These are phyloP conservation scores for Colletotrichum graminicola DNA, from an alignment of 2,329 filamentous ascomycete species.

Conservation along the genomic window DNA sequence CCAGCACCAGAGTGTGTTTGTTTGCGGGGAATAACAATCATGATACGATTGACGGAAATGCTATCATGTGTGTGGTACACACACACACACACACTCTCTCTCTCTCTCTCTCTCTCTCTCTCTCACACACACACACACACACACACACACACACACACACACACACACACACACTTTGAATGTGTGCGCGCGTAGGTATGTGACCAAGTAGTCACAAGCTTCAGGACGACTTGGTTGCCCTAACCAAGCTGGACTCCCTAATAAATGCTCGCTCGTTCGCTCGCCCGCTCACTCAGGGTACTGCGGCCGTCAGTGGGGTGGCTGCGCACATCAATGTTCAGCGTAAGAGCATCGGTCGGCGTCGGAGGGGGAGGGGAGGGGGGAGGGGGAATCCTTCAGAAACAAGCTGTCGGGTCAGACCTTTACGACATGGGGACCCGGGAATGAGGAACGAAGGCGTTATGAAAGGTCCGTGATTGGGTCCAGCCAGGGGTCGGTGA, in stretches of 20 bases:
- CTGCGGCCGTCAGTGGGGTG: constrained; percentile 25
- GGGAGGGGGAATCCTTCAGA: constrained; percentile 36
- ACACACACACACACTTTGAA: too few species aligned
- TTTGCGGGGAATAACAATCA: neutral
- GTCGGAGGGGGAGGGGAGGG: constrained; percentile 15
- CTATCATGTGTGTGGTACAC: neutral
- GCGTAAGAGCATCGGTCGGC: constrained; percentile 12
- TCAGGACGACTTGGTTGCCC: neutral
- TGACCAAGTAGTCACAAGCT: neutral
- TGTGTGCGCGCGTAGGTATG: neutral
- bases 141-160: too few species aligned
- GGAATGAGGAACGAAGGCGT: constrained; percentile 42
- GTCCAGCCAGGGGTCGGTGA: neutral
- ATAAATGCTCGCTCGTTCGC: too few species aligned
- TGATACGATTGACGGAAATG: neutral
- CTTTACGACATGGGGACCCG: constrained; percentile 40
- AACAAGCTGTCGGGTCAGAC: constrained; percentile 42
- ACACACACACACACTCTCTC: too few species aligned
- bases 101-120: too few species aligned
- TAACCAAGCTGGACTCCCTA: neutral
- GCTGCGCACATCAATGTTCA: constrained; percentile 32
- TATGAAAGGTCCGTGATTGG: constrained; percentile 27
- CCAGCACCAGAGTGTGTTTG: neutral
- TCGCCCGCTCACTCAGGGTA: neutral
- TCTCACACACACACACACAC: too few species aligned